Percentiles rank a stretch among this genome's conserved stretches.
phyloP scores from a whole-genome alignment of 225 moss, liverwort and hornwort species.

The Lunularia cruciata region DNA sequence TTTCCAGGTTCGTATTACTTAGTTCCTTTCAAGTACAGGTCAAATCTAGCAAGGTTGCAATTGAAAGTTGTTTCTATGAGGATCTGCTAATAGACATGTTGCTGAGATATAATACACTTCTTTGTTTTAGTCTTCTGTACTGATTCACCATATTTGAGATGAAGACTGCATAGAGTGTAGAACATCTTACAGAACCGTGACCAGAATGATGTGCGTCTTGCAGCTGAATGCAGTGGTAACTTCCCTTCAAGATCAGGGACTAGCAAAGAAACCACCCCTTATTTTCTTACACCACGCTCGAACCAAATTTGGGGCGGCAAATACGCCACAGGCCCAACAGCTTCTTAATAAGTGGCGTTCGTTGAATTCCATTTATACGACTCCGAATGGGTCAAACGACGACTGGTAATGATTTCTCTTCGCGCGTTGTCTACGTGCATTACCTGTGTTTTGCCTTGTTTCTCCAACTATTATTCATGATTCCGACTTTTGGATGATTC shows the following conservation, averaged over 20 bases:
- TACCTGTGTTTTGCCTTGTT: too few relatives aligned
- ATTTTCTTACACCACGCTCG: slow-evolving; percentile 84
- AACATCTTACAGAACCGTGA: too few relatives aligned
- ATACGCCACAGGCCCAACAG: slow-evolving; percentile 53
- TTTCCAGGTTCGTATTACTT: slow-evolving; percentile 62
- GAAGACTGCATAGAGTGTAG: too few relatives aligned
- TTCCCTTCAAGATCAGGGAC: slow-evolving; percentile 56
- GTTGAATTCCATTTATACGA: slow-evolving; percentile 67
- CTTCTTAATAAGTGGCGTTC: slow-evolving; percentile 71
- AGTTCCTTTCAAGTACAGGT: too few relatives aligned
- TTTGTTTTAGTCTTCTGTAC: not conserved
- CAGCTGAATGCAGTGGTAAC: slow-evolving; percentile 91
- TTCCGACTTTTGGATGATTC: too few relatives aligned
- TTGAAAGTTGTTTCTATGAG: not conserved
- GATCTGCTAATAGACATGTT: not conserved
- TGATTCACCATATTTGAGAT: too few relatives aligned
- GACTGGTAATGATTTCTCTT: slow-evolving; percentile 60
- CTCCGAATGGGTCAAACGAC: slow-evolving; percentile 94
- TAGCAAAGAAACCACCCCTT: slow-evolving; percentile 61
- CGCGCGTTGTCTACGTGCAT: not conserved
- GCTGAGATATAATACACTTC: not conserved
- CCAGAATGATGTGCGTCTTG: slow-evolving; percentile 32
- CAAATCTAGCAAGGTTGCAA: not conserved
- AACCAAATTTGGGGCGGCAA: slow-evolving; percentile 80
- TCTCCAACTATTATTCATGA: too few relatives aligned